phyloP scores from a whole-genome alignment of 768 basidiomycete genomes.

The Suillus cothurnatus region DNA sequence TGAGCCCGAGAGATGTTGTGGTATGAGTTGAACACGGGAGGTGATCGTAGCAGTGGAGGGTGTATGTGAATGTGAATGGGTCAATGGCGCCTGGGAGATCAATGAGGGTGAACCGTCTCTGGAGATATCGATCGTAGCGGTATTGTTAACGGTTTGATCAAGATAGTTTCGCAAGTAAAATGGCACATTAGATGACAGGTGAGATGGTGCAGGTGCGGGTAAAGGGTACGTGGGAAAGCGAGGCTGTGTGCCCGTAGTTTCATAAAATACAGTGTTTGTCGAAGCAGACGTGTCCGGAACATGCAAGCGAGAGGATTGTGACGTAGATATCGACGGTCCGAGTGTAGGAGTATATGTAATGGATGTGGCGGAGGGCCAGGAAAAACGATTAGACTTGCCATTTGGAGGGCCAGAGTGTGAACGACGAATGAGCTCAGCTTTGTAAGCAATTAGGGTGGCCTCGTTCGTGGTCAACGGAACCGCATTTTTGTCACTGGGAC shows the following conservation, averaged over 20 bases:
- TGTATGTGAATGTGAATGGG: conserved; percentile 51
- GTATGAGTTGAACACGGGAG: conserved; percentile 26
- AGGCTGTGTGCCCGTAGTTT: conserved; percentile 48
- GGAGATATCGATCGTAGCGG: conserved; percentile 9
- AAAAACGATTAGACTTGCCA: conserved; percentile 40
- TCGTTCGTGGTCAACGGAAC: conserved; percentile 11
- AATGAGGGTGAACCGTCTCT: neutral
- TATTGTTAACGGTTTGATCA: conserved; percentile 1
- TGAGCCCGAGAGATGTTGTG: conserved; percentile 23
- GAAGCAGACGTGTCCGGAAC: conserved; percentile 39
- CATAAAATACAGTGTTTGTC: conserved; percentile 61
- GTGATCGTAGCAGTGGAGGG: conserved; percentile 52
- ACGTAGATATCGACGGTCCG: conserved; percentile 40
- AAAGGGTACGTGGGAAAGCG: conserved; percentile 31
- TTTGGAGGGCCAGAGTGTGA: conserved; percentile 45
- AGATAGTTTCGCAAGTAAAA: conserved; percentile 24
- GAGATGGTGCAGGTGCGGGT: conserved; percentile 28
- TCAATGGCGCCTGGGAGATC: conserved; percentile 21
- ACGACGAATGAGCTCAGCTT: conserved; percentile 43
- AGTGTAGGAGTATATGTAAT: conserved; percentile 48
- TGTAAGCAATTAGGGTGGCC: conserved; percentile 28
- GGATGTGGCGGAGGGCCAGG: conserved; percentile 42
- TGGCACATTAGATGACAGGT: conserved; percentile 34
- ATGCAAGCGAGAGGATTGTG: conserved; percentile 38
- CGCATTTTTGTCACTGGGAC: conserved; percentile 11